Evolutionary conservation across 2,329 filamentous ascomycete species (phyloP).

Genomic region (Colletotrichum orbiculare): DNA sequence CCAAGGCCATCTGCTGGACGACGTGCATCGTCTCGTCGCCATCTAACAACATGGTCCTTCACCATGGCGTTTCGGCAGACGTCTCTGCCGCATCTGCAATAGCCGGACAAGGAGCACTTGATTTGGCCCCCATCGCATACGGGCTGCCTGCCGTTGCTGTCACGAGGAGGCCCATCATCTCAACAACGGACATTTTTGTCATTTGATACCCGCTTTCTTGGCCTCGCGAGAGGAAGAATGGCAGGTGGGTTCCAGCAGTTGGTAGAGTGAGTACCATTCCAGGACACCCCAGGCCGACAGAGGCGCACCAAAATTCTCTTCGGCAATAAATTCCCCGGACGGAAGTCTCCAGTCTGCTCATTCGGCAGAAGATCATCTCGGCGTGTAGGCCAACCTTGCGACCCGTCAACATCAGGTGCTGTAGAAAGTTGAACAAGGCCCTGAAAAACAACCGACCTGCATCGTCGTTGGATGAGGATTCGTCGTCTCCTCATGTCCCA

Average conservation of each 20-base stretch:
- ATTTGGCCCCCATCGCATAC: conserved; percentile 31
- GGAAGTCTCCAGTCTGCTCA: conserved; percentile 19
- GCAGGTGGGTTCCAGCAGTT: conserved; percentile 28
- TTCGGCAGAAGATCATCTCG: conserved; percentile 17
- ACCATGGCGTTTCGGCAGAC: too few relatives aligned
- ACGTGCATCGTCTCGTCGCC: too few relatives aligned
- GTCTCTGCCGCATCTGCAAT: conserved; percentile 12
- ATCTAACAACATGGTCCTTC: too few relatives aligned
- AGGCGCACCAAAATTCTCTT: conserved; percentile 14
- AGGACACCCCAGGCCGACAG: conserved; percentile 20
- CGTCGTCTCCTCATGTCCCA: conserved; percentile 17
- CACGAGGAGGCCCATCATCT: conserved; percentile 18
- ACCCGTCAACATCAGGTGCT: background rate
- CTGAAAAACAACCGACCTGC: conserved; percentile 18
- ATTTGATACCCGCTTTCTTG: conserved; percentile 17
- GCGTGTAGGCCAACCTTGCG: conserved; percentile 22
- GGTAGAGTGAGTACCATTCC: conserved; percentile 4
- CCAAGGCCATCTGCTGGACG: background rate
- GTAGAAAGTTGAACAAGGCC: conserved; percentile 22
- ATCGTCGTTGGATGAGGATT: conserved; percentile 30
- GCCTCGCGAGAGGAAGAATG: conserved; percentile 19
- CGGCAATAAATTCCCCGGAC: conserved; percentile 32
- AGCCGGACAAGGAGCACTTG: conserved; percentile 12
- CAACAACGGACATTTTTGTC: conserved; percentile 28
- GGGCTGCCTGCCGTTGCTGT: conserved; percentile 14